Conservation (phyloP, 495 filamentous ascomycete genomes). For the Gamarada debralockiae region DNA sequence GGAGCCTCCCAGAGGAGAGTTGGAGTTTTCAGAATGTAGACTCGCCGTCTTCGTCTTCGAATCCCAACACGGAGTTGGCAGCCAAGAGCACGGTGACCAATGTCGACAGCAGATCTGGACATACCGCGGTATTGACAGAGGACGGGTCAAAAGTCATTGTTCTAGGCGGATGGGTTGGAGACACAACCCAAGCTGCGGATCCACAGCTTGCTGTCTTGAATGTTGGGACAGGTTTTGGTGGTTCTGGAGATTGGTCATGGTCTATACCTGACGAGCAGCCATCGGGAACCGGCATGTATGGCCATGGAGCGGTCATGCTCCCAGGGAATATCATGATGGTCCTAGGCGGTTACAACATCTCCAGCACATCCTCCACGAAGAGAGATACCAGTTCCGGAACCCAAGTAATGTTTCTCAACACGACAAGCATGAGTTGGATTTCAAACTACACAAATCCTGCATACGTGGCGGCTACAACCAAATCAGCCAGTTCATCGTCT, state of each 20-base stretch:
- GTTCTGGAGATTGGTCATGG: slow-evolving; percentile 71
- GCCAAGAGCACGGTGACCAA: slow-evolving; percentile 51
- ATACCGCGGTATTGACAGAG: slow-evolving; percentile 72
- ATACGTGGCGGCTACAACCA: slow-evolving; percentile 16
- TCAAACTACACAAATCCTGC: slow-evolving; percentile 61
- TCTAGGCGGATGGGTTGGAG: slow-evolving; percentile 88
- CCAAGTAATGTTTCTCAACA: slow-evolving; percentile 70
- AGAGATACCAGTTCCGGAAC: slow-evolving; percentile 23
- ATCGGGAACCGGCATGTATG: slow-evolving; percentile 58
- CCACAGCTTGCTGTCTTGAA: slow-evolving; percentile 77
- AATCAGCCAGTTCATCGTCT: background rate
- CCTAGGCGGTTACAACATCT: slow-evolving; percentile 73
- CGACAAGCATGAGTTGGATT: slow-evolving; percentile 69
- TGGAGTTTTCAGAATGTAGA: slow-evolving; percentile 76
- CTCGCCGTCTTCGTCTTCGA: slow-evolving; percentile 32
- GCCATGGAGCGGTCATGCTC: slow-evolving; percentile 80
- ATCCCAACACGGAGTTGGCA: slow-evolving; percentile 23
- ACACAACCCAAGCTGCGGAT: slow-evolving; percentile 64
- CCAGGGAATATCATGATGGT: slow-evolving; percentile 89
- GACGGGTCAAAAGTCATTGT: slow-evolving; percentile 74
- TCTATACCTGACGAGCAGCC: slow-evolving; percentile 51
- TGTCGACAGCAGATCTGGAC: slow-evolving; percentile 79
- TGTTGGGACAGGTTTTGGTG: slow-evolving; percentile 66
- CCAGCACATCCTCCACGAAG: slow-evolving; percentile 38
- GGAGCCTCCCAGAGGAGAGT: slow-evolving; percentile 76